Evolutionary conservation across 1,284 basidiomycete genomes (phyloP), one percentile per base, ranked within the genome.

Genomic region (Cutaneotrichosporon cavernicola): DNA sequence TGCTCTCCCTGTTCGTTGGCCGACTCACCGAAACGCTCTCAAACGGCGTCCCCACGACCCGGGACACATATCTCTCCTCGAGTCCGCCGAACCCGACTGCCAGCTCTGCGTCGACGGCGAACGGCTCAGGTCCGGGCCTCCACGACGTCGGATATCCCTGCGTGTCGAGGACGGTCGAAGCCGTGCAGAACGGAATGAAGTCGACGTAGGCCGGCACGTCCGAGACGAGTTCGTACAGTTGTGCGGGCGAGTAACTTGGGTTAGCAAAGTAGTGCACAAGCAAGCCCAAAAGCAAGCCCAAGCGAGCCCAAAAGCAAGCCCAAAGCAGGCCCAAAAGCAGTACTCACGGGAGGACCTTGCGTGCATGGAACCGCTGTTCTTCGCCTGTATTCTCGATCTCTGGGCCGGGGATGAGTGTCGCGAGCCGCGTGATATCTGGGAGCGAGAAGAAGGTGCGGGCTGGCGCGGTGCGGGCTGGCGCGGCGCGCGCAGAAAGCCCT

Each of bases 131-230:
- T 55, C 78, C 72, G 55, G 72, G 73, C 56, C 65, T 69, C 76
- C 73, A 78, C 16, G 68, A 57, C 34, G 52, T 66, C 53, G 69
- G 58, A 51, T 52, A 56, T 14, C 66, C 66, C 10, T 60, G 40
- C 46, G 46, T 76, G 40, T 78, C 77, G 47, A 94, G 81, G 51
- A 97, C 86, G 30, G 86, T 86, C 2, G 93, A 91, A 34, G 83
- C 81, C 18, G 86, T 87, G 81, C 95, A 97, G 79, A 92, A 97
- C 0, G 96, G 96, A 56, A 99, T 83, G 75, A 97, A 99, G 58
- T 83, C 82, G 13, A 88, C 85, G 80, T 98, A 99, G 5, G 90
- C 89, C 9, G 86, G 86, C 22, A 97, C 90, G 79, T 98, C 90
- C 16, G 92, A 86, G 55, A 99, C 91, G 63, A 98, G 81, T 6